Base-by-base conservation (phyloP, 192 early-diverging fungal species). In the Thamnidium elegans region DNA sequence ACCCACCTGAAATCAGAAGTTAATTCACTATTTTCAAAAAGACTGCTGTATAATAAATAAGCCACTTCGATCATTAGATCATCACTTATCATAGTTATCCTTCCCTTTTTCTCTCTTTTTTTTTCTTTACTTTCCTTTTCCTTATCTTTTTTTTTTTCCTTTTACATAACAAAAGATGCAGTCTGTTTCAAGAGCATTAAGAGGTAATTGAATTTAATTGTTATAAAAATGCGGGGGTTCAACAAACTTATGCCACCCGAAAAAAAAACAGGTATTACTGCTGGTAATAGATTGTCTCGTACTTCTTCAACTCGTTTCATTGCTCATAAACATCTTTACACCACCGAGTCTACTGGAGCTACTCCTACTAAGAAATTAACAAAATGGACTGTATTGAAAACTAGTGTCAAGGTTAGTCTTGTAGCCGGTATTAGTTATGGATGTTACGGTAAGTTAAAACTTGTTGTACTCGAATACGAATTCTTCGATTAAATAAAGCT, bases 371-470 rank as follows among this genome's bases (percentile, higher is more conserved):
- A 59, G 42, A 59, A 45, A 17, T 54, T 42, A 19, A 45, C 65
- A 0, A 70, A 65, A 45, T 65, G 62, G 62, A 63, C 21, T 13
- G 44, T 54, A 8, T 17, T 65, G 4, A 59, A 64, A 43, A 58
- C 44, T 23, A 47, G 47, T 19, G 47, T 39, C 7, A 51, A 59
- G 17, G 60, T 52, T 30, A 56, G 62, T 34, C 6, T 61, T 15
- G 47, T 70, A 14, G 62, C 55, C 32, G 62, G 36, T 65, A 54
- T 70, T 2, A 62, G 31, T 20, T 70, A 52, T 42, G 48, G 55
- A 4, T 42, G 55, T 59, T 70, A 70, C 48, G 54, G 69, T 70
- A 53, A 64, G 56, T 48, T 36, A 50, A n/a, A n/a, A n/a, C n/a
- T n/a, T n/a, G n/a, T n/a, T n/a, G n/a, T n/a, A n/a, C n/a, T n/a